A percentile compares a stretch with the other conserved stretches of the same genome.
Conservation (phyloP, 2,329 filamentous ascomycete genomes). For the Arthroderma sp. region DNA sequence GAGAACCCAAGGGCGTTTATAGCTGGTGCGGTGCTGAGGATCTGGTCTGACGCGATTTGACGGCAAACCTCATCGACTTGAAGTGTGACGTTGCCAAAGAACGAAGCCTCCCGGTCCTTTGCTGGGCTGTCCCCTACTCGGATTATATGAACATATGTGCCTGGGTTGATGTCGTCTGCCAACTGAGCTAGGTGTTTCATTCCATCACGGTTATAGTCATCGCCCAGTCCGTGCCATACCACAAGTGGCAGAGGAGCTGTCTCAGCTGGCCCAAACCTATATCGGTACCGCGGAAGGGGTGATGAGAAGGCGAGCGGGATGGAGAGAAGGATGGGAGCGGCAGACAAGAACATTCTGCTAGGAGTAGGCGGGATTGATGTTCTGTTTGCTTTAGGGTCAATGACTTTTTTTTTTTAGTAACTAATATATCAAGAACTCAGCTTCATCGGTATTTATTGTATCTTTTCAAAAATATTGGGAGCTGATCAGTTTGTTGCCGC, state of each 20-base stretch:
- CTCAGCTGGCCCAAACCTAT: background rate
- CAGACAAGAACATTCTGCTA: background rate
- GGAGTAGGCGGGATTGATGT: too few species aligned
- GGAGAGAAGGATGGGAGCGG: background rate
- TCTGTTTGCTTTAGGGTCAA: too few species aligned
- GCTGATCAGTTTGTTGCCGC: too few species aligned
- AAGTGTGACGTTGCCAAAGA: slow-evolving; percentile 74
- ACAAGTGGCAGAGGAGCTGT: slow-evolving; percentile 61
- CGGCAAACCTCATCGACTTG: slow-evolving; percentile 67
- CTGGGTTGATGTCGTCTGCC: slow-evolving; percentile 59
- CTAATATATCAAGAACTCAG: too few species aligned
- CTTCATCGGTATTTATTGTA: too few species aligned
- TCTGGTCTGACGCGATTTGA: slow-evolving; percentile 60
- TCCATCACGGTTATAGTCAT: slow-evolving; percentile 58
- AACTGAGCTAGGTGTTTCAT: slow-evolving; percentile 59
- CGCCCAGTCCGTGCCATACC: slow-evolving; percentile 80
- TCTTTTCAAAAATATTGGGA: too few species aligned
- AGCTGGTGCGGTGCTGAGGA: slow-evolving; percentile 67
- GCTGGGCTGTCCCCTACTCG: slow-evolving; percentile 52
- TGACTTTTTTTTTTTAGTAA: too few species aligned
- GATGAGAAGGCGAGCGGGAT: background rate
- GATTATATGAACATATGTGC: slow-evolving; percentile 72
- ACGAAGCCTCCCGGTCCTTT: slow-evolving; percentile 68
- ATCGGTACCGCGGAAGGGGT: slow-evolving; percentile 1
- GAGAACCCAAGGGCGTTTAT: slow-evolving; percentile 90